A percentile compares a stretch with the other conserved stretches of the same genome.
Conservation (phyloP, 2,329 filamentous ascomycete species). For the Colletotrichum filicis region DNA sequence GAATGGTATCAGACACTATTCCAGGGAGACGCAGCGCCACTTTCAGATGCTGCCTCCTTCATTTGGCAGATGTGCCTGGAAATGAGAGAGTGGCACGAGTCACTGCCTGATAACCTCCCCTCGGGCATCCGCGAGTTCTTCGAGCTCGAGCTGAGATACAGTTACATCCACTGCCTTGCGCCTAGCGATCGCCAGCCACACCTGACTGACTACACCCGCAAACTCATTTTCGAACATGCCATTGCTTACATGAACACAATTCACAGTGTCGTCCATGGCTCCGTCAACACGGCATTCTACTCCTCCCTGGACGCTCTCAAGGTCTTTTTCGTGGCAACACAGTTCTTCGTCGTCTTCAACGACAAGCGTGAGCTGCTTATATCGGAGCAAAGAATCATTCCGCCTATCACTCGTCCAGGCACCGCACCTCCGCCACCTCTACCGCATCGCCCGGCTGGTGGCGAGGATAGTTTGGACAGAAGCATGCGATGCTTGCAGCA, state of each 20-base stretch:
- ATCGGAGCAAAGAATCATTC: constrained; percentile 57
- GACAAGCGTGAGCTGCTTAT: constrained; percentile 65
- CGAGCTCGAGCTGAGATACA: constrained; percentile 89
- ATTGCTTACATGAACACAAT: constrained; percentile 84
- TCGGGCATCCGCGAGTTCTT: constrained; percentile 79
- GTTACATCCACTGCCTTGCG: constrained; percentile 88
- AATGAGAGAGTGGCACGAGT: constrained; percentile 84
- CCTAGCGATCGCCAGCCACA: constrained; percentile 79
- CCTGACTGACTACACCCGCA: constrained; percentile 80
- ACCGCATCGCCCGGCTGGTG: constrained; percentile 55
- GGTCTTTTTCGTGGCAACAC: constrained; percentile 78
- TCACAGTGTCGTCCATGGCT: constrained; percentile 71
- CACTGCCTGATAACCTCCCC: constrained; percentile 74
- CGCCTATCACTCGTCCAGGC: constrained; percentile 55
- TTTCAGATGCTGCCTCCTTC: constrained; percentile 75
- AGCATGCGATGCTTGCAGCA: constrained; percentile 66
- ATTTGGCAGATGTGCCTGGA: constrained; percentile 81
- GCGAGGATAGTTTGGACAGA: constrained; percentile 63
- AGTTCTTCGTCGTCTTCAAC: constrained; percentile 70
- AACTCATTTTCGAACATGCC: constrained; percentile 87
- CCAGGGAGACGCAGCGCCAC: constrained; percentile 77
- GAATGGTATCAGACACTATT: constrained; percentile 91
- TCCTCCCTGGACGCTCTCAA: constrained; percentile 90
- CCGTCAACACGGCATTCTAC: constrained; percentile 73
- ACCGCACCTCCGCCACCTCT: constrained; percentile 64